Base-by-base conservation (phyloP, 441 rosid species). In the Pelargonium citronellum region DNA sequence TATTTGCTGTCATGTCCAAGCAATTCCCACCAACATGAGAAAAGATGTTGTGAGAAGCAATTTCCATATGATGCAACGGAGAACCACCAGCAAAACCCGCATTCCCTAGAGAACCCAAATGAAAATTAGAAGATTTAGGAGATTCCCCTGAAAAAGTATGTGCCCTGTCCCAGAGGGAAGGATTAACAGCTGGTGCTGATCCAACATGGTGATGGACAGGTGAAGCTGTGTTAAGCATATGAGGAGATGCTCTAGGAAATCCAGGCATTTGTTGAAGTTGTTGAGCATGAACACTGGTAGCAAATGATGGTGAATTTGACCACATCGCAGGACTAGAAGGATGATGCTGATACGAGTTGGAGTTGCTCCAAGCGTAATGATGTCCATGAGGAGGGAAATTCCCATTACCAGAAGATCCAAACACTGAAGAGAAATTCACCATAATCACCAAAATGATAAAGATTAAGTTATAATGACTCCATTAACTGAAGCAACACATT, bases 171-270 rank as follows among this genome's bases (percentile, higher is more conserved):
- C 92, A 88, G 71, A 82, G 78, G 69, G 86, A 78, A 20, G 85
- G 83, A 78, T 88, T 86, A 71, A 85, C 82, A 22, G 84, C 83
- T 2, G 91, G 91, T 5, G 87, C 88, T 15, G 93, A 86, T 71
- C 93, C 93, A 75, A 86, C 81, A 71, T 85, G 88, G 76, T 84
- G 90, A 71, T 83, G 84, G 75, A 78, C 83, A 72, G 90, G 87
- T 16, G 88, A 82, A 55, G 79, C 78, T 57, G 82, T 69, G 70
- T 82, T 84, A 78, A 86, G 75, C 84, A 86, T 75, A 44, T 84
- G 74, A 67, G 86, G 67, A 27, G 89, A 86, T 64, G 81, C 83
- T 75, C 87, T 74, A 66, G 85, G 83, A 81, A 81, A 79, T 71
- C 83, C 86, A 58, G 85, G 77, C 72, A 83, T 73, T 64, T 79